These are phyloP conservation scores for Vigna nakashimae DNA, from an alignment of 306 rosid species.

Conservation along the genomic window DNA sequence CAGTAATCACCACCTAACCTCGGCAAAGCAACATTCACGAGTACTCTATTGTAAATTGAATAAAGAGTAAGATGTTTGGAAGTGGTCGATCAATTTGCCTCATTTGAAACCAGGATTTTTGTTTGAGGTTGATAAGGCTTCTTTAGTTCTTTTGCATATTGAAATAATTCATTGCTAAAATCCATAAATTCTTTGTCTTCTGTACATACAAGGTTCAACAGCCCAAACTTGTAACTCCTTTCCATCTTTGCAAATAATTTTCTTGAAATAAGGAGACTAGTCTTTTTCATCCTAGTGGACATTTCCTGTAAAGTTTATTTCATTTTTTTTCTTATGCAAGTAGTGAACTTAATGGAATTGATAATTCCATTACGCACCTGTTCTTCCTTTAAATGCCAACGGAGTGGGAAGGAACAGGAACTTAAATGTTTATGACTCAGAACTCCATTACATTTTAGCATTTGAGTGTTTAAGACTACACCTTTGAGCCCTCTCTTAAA, in stretches of 20 bases:
- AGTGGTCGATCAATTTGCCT: background rate
- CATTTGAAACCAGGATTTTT: background rate
- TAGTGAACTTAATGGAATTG: background rate
- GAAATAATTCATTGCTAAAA: constrained; percentile 2
- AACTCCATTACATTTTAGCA: no score
- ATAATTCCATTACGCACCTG: background rate
- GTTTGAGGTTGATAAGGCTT: constrained; percentile 7
- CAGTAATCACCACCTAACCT: background rate
- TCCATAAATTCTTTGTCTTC: constrained; percentile 3
- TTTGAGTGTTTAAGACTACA: no score
- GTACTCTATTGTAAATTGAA: constrained; percentile 27
- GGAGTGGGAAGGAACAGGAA: background rate
- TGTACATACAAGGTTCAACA: constrained; percentile 24
- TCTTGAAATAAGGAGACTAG: constrained; percentile 10
- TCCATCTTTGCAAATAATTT: background rate
- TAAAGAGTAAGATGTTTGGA: constrained; percentile 36
- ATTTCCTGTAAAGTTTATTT: constrained; percentile 2
- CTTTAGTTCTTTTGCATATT: background rate
- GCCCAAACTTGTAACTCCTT: background rate
- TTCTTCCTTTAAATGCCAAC: no score
- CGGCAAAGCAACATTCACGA: background rate
- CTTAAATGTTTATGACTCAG: no score
- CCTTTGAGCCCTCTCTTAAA: no score
- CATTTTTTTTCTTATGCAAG: constrained; percentile 9
- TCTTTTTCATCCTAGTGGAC: background rate